Evolutionary conservation across 2,329 filamentous ascomycete species (phyloP).

Genomic region (Verticillium albo-atrum): DNA sequence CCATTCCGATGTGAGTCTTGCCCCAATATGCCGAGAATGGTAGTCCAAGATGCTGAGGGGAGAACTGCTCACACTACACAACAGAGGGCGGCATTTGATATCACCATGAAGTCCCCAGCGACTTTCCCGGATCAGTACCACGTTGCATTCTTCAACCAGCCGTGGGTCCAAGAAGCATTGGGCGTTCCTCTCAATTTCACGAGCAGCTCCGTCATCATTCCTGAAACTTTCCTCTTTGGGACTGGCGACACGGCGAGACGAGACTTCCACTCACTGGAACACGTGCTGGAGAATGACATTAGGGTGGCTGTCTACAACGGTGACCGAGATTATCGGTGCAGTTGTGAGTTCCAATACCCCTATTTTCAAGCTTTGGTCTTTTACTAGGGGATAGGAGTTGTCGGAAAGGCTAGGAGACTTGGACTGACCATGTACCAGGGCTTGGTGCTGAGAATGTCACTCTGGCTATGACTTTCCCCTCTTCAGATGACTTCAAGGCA

Average conservation of each 20-base stretch:
- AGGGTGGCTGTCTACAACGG: conserved; percentile 52
- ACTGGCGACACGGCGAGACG: conserved; percentile 23
- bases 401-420: too few species aligned
- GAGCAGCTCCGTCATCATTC: conserved; percentile 27
- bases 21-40: too few species aligned
- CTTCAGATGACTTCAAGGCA: conserved; percentile 53
- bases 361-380: too few species aligned
- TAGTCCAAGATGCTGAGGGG: too few species aligned
- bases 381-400: too few species aligned
- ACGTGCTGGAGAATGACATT: conserved; percentile 49
- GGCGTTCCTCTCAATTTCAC: conserved; percentile 58
- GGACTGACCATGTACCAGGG: conserved; percentile 25
- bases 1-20: not conserved
- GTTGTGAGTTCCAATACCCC: conserved; percentile 20
- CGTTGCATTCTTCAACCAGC: conserved; percentile 12
- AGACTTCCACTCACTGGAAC: conserved; percentile 28
- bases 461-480: conserved; percentile 50
- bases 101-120: conserved; percentile 10
- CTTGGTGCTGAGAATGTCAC: conserved; percentile 44
- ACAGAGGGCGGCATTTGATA: conserved; percentile 25
- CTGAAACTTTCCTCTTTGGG: conserved; percentile 29
- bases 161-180: conserved; percentile 44
- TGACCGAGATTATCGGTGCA: conserved; percentile 51
- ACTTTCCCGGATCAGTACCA: conserved; percentile 9
- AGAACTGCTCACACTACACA: conserved; percentile 29